A percentile compares a stretch with the other conserved stretches of the same genome.
Conservation (phyloP, 306 rosid genomes). For the Prosopis cineraria region DNA sequence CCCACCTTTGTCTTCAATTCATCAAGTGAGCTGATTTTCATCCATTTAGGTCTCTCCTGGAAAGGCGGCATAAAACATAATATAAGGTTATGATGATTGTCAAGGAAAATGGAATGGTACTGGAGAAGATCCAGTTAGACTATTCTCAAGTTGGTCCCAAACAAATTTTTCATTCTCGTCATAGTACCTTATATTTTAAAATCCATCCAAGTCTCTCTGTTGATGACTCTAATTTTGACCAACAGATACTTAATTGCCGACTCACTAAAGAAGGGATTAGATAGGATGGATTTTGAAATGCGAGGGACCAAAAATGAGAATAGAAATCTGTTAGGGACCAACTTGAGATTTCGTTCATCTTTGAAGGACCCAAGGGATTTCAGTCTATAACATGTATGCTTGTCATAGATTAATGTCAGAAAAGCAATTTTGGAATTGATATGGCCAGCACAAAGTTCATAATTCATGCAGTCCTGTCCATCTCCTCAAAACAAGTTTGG, state of each 20-base stretch:
- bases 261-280: too few species aligned
- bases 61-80: neutral
- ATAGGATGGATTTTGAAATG: too few species aligned
- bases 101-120: neutral
- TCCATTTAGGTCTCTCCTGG: slow-evolving; percentile 91
- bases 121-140: neutral
- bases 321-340: neutral
- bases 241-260: too few species aligned
- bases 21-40: slow-evolving; percentile 90
- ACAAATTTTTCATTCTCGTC: neutral
- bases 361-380: neutral
- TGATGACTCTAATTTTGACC: neutral
- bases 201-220: neutral
- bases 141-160: neutral
- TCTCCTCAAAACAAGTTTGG: neutral
- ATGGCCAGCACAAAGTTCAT: neutral
- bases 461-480: neutral
- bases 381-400: neutral
- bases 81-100: neutral
- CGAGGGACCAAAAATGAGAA: too few species aligned
- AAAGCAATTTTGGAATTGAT: neutral
- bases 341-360: neutral
- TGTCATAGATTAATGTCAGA: neutral
- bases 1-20: slow-evolving; percentile 97
- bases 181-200: neutral